Base-by-base conservation (phyloP, 805 yeast species). In the Danielia reshetovae region DNA sequence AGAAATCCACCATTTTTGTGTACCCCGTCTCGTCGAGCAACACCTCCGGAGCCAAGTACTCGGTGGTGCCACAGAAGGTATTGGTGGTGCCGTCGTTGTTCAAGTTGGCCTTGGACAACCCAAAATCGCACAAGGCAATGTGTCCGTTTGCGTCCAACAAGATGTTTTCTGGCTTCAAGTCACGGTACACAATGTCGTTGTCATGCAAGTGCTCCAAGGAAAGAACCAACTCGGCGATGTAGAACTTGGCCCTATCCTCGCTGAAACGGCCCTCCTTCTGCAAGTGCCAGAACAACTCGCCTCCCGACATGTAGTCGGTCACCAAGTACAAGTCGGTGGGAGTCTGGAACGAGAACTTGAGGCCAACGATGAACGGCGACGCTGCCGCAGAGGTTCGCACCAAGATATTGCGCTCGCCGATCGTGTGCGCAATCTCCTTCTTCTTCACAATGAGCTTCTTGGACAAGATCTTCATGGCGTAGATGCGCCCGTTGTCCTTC, bases 21-120 rank as follows among this genome's bases (percentile, higher is more conserved):
- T 93, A 93, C 12, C 98, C 98, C 35, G 85, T 76, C 60, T 93
- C 98, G 64, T 93, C 97, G 35, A 93, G 71, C 48, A 93, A 70
- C 12, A 93, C 94, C 61, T 93, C 98, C 2, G 98, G 98, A 0
- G 98, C 98, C 44, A 93, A 72, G 60, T 93, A 93, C 66, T 93
- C 98, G 5, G 98, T 93, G 14, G 98, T 93, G 39, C 98, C 98
- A 63, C 98, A 93, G 52, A 93, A 93, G 0, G 98, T 93, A 60
- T 90, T 93, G 3, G 97, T 89, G 26, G 97, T 88, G 38, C 86
- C 85, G 52, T 86, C 85, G 35, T 81, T 78, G 37, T 85, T 72
- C 46, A 90, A 66, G 56, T 89, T 93, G 18, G 97, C 96, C 63
- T 93, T 93, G 15, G 96, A 86, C 36, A 93, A 74, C 5, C 98